Conservation (phyloP, 495 filamentous ascomycete genomes). For the Xylaria acuta region DNA sequence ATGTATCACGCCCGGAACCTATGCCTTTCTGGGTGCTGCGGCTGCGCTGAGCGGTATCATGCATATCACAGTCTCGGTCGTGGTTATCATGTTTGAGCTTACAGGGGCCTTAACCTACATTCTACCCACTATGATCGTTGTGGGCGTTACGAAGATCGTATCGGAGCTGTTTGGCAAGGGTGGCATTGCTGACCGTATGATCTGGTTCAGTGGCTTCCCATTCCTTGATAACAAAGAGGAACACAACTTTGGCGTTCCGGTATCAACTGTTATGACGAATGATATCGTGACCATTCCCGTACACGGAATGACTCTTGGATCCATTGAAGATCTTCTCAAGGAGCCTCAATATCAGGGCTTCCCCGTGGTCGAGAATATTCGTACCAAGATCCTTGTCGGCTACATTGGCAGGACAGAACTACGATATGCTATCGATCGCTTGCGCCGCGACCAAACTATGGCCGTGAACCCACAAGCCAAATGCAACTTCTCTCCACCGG, state of each 20-base stretch:
- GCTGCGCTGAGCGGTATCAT: slow-evolving; percentile 98
- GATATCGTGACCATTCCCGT: slow-evolving; percentile 77
- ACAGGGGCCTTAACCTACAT: slow-evolving; percentile 96
- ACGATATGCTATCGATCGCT: slow-evolving; percentile 87
- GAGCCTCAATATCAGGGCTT: slow-evolving; percentile 94
- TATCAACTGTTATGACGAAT: slow-evolving; percentile 89
- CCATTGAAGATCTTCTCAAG: slow-evolving; percentile 74
- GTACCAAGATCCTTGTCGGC: slow-evolving; percentile 75
- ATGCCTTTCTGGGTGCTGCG: slow-evolving; percentile 90
- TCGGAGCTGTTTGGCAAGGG: slow-evolving; percentile 91
- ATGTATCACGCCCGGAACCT: slow-evolving; percentile 95
- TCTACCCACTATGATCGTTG: slow-evolving; percentile 97
- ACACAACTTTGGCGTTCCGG: slow-evolving; percentile 94
- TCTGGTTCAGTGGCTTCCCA: slow-evolving; percentile 98
- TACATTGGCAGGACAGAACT: slow-evolving; percentile 97
- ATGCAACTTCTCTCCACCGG: slow-evolving; percentile 80
- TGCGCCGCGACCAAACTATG: slow-evolving; percentile 75
- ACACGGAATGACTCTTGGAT: slow-evolving; percentile 73
- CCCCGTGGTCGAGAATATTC: slow-evolving; percentile 82
- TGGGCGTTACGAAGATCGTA: slow-evolving; percentile 95
- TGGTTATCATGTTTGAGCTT: slow-evolving; percentile 98
- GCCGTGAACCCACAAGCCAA: slow-evolving; percentile 65
- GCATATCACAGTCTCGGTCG: slow-evolving; percentile 95
- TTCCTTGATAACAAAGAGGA: slow-evolving; percentile 99
- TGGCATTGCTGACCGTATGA: slow-evolving; percentile 97